These are phyloP conservation scores for Colletotrichum cordylinicola DNA, from an alignment of 2,329 filamentous ascomycete genomes.

Conservation along the genomic window DNA sequence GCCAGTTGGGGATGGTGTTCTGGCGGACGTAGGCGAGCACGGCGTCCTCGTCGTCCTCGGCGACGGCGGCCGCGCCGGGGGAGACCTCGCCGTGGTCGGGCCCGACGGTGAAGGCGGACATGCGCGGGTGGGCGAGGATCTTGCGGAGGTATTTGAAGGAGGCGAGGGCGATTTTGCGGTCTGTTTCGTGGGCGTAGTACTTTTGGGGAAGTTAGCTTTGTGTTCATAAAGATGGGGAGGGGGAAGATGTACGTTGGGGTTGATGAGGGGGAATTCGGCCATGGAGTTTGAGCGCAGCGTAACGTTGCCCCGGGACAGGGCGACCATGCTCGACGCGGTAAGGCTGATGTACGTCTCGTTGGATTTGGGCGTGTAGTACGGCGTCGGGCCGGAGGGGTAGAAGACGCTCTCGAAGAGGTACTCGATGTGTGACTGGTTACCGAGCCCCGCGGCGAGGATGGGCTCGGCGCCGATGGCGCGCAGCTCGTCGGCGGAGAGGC, in stretches of 20 bases:
- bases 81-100: conserved; percentile 28
- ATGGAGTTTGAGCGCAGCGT: conserved; percentile 25
- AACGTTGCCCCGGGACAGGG: conserved; percentile 27
- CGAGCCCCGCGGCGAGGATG: conserved; percentile 24
- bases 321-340: conserved; percentile 29
- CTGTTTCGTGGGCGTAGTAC: conserved; percentile 31
- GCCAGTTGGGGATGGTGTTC: conserved; percentile 37
- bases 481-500: conserved; percentile 24
- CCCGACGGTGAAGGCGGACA: conserved; percentile 28
- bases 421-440: conserved; percentile 31
- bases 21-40: conserved; percentile 32
- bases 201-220: conserved; percentile 22
- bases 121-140: conserved; percentile 29
- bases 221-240: not conserved
- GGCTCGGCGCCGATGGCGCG: conserved; percentile 25
- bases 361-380: conserved; percentile 27
- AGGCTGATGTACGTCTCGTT: conserved; percentile 32
- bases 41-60: conserved; percentile 28
- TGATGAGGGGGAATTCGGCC: conserved; percentile 26
- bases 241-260: conserved; percentile 26
- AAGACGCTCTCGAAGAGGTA: conserved; percentile 32
- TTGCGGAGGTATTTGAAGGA: conserved; percentile 37
- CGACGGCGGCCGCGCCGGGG: conserved; percentile 23
- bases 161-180: conserved; percentile 35
- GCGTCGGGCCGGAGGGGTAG: conserved; percentile 31